Evolutionary conservation across 495 filamentous ascomycete genomes (phyloP).

Genomic region (Bathelium albidoporum): DNA sequence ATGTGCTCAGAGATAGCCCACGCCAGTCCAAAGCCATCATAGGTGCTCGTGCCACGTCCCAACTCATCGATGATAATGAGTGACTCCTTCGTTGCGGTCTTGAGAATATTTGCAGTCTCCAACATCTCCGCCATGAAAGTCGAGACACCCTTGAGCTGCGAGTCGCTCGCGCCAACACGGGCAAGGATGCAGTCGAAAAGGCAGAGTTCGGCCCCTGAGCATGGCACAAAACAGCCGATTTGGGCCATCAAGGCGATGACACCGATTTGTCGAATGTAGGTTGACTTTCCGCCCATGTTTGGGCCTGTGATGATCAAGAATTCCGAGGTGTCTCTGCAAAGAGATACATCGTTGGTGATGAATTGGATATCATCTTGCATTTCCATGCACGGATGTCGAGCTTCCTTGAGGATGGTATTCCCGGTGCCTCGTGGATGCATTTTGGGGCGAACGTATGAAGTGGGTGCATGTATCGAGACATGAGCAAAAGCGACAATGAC

Average conservation of each 20-base stretch:
- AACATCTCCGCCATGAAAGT: slow-evolving; percentile 99
- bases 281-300: slow-evolving; percentile 98
- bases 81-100: slow-evolving; percentile 85
- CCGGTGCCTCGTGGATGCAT: slow-evolving; percentile 87
- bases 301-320: slow-evolving; percentile 97
- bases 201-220: slow-evolving; percentile 77
- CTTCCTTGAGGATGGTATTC: slow-evolving; percentile 83
- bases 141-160: slow-evolving; percentile 92
- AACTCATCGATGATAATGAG: slow-evolving; percentile 98
- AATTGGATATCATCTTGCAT: slow-evolving; percentile 98
- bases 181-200: slow-evolving; percentile 98
- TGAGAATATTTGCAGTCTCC: slow-evolving; percentile 96
- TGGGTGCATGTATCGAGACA: slow-evolving; percentile 84
- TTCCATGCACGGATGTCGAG: slow-evolving; percentile 96
- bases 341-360: slow-evolving; percentile 91
- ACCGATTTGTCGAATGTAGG: slow-evolving; percentile 96
- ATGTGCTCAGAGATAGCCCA: slow-evolving; percentile 99
- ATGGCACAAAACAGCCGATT: slow-evolving; percentile 93
- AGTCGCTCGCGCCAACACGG: slow-evolving; percentile 89
- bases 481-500: slow-evolving; percentile 95
- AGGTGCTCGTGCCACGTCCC: slow-evolving; percentile 94
- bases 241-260: slow-evolving; percentile 98
- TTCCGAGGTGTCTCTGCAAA: slow-evolving; percentile 69
- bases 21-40: slow-evolving; percentile 94
- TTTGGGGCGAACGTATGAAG: slow-evolving; percentile 79